Conservation (phyloP, 345 rosid species). For the Toxicodendron radicans region DNA sequence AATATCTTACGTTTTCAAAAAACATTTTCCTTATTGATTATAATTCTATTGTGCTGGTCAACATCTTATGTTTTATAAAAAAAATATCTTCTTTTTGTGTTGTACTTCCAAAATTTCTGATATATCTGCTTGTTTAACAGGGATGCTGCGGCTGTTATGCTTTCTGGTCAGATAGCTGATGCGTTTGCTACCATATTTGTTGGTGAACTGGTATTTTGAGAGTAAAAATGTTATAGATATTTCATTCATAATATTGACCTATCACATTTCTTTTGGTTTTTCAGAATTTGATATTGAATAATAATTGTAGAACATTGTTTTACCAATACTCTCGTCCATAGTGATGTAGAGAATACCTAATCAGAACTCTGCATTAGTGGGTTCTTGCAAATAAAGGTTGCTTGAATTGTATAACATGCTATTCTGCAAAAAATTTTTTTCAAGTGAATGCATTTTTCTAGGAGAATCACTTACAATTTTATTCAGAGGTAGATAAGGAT, state of each 20-base stretch:
- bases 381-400: not conserved
- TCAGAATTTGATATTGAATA: not conserved
- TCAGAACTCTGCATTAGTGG: not conserved
- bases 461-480: not conserved
- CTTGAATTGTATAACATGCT: not conserved
- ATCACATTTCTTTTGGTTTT: not conserved
- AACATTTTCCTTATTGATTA: no score
- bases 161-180: constrained; percentile 95
- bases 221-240: not conserved
- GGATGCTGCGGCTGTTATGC: constrained; percentile 88
- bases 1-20: not conserved
- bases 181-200: constrained; percentile 74
- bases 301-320: not conserved
- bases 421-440: not conserved
- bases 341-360: constrained; percentile 1
- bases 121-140: constrained; percentile 33
- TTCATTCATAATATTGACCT: not conserved
- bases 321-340: not conserved
- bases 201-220: constrained; percentile 78
- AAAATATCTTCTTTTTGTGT: not conserved
- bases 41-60: no score
- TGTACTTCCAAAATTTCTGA: not conserved
- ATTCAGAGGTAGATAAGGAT: not conserved
- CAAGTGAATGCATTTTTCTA: not conserved
- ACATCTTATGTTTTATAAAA: not conserved